Conservation (phyloP, 371 early-diverging fungal species). For the Mortierella sp. region DNA sequence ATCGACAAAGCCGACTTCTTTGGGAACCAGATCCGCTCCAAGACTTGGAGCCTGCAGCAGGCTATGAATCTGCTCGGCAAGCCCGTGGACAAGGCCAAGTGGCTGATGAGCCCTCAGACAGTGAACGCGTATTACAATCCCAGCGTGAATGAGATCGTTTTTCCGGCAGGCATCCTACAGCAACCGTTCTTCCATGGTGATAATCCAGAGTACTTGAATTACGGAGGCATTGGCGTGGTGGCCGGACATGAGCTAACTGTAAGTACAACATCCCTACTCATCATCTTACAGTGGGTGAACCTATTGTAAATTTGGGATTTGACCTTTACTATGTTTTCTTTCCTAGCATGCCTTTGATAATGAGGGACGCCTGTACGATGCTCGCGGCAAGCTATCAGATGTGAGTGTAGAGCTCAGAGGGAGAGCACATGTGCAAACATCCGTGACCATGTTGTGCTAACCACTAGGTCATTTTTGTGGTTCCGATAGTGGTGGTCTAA, state of each 20-base stretch:
- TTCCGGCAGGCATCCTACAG: constrained; percentile 75
- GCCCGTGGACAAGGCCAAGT: constrained; percentile 61
- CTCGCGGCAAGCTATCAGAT: constrained; percentile 55
- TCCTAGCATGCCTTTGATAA: constrained; percentile 59
- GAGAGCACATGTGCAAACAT: not conserved
- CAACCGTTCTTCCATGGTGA: constrained; percentile 62
- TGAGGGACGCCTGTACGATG: constrained; percentile 67
- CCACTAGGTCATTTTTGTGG: too few relatives aligned
- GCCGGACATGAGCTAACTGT: constrained; percentile 75
- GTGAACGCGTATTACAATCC: constrained; percentile 75
- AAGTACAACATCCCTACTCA: too few relatives aligned
- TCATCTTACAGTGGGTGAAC: too few relatives aligned
- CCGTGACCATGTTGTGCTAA: too few relatives aligned
- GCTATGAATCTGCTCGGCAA: constrained; percentile 45
- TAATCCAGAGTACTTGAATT: constrained; percentile 67
- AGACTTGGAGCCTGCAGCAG: constrained; percentile 43
- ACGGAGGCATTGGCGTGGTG: constrained; percentile 70
- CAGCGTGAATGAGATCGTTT: constrained; percentile 68
- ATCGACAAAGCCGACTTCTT: constrained; percentile 58
- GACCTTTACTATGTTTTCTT: not conserved
- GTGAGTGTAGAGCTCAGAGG: constrained; percentile 16
- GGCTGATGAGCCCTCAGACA: constrained; percentile 70
- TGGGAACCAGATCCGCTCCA: constrained; percentile 57
- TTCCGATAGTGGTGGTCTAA: constrained; percentile 79
- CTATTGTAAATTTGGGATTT: too few relatives aligned